Evolutionary conservation across 176 grass and related monocot genomes (phyloP), one percentile per base, ranked within the genome.

Genomic region (Otatea glauca): DNA sequence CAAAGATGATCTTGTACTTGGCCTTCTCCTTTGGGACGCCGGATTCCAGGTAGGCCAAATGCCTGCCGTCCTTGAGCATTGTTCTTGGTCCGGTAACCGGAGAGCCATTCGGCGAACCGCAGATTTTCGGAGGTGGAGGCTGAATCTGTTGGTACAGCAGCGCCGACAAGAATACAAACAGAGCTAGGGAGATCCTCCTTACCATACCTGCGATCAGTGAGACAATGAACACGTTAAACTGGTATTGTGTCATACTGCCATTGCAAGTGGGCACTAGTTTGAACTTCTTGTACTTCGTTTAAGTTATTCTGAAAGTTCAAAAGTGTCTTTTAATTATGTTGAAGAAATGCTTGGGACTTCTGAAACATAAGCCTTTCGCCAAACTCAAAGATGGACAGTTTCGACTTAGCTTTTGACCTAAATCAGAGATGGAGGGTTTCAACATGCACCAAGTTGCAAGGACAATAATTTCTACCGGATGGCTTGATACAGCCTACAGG

Each of bases 1-100:
- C 88, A 60, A 86, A 97, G 45, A 97, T 88, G 79, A 97, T 84
- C 81, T 85, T 94, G 89, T 93, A 81, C 64, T 91, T 94, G 38
- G 95, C 95, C 53, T 82, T 41, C 38, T 93, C 81, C 72, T 88
- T 97, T 0, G 86, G 87, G 21, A 93, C 92, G 49, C 95, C 92
- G 70, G 59, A 56, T 77, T 97, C 95, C 65, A 86, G 42, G 63
- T 93, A 94, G 7, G 95, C 95, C 86, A 97, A 49, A 81, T 97
- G 68, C 90, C 95, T 91, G 82, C 95, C 92, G 55, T 97, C 92
- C 20, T 85, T 86, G 68, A 97, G 92, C 75, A 77, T 82, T 32
- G 86, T 92, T 78, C 95, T 91, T 3, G 75, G 16, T 20, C 75
- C 78, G 29, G 29, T 29, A 29, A 29, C 29, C 29, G 29, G 29